Percentiles rank a stretch among this genome's conserved stretches.
Evolutionary conservation across 176 grass and related monocot genomes (phyloP).

Genomic region (Musa troglodytarum): DNA sequence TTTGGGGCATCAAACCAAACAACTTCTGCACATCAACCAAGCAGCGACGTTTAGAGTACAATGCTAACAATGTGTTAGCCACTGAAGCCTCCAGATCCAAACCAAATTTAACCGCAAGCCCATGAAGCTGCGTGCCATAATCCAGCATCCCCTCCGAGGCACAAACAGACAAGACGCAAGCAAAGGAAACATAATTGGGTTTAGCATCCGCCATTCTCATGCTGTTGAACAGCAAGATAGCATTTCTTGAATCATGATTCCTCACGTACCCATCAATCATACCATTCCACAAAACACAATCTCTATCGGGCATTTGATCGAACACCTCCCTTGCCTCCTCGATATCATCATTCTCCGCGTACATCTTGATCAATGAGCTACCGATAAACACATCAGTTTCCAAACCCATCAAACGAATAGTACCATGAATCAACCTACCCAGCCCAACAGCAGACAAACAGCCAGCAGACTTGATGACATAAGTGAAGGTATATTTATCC

Average conservation of each 20-base stretch:
- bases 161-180: conserved; percentile 60
- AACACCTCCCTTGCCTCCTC: conserved; percentile 50
- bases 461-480: conserved; percentile 65
- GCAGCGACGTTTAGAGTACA: conserved; percentile 63
- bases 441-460: conserved; percentile 38
- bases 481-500: conserved; percentile 61
- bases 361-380: conserved; percentile 71
- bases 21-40: conserved; percentile 47
- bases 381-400: conserved; percentile 46
- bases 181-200: conserved; percentile 51
- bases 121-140: conserved; percentile 57
- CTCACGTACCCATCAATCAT: conserved; percentile 65
- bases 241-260: conserved; percentile 18
- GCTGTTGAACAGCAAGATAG: conserved; percentile 30
- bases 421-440: conserved; percentile 57
- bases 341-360: conserved; percentile 27
- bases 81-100: conserved; percentile 42
- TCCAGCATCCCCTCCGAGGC: conserved; percentile 39
- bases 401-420: conserved; percentile 35
- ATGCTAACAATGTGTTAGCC: conserved; percentile 57
- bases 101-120: conserved; percentile 56
- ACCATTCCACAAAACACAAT: conserved; percentile 74
- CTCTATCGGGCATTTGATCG: conserved; percentile 56
- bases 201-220: conserved; percentile 32
- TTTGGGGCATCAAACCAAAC: conserved; percentile 46